Conservation (phyloP, 139 green algal genomes). For the Spirogloea muscicola region DNA sequence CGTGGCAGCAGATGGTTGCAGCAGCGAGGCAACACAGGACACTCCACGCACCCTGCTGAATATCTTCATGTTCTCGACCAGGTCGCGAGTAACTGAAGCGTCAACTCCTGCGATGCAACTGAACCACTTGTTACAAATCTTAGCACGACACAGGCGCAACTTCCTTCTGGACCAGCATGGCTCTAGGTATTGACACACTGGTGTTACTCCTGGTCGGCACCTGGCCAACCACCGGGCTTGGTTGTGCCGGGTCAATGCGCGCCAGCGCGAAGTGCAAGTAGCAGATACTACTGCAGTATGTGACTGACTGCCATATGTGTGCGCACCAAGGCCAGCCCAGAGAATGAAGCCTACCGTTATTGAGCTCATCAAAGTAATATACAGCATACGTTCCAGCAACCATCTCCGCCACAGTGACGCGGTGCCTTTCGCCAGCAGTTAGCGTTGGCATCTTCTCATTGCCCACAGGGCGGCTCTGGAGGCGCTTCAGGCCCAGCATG, state of each 20-base stretch:
- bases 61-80: constrained; percentile 26
- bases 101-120: too few species aligned
- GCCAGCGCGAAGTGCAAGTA: too few species aligned
- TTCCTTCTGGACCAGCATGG: too few species aligned
- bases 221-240: too few species aligned
- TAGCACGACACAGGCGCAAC: too few species aligned
- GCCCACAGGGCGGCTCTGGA: not conserved
- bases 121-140: too few species aligned
- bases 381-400: constrained; percentile 11
- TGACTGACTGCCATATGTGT: too few species aligned
- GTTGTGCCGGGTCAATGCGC: too few species aligned
- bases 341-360: not conserved
- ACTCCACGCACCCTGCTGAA: constrained; percentile 21
- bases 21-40: constrained; percentile 60
- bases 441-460: not conserved
- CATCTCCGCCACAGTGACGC: constrained; percentile 13
- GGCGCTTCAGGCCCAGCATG: constrained; percentile 53
- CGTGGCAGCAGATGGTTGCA: constrained; percentile 79
- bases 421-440: constrained; percentile 13
- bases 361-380: not conserved
- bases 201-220: too few species aligned
- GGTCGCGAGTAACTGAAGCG: constrained; percentile 66
- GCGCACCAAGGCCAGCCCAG: too few species aligned
- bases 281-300: too few species aligned
- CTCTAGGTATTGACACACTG: too few species aligned